Evolutionary conservation across 148 eudicot genomes (phyloP), one percentile per base, ranked within the genome.

Genomic region (Rhododendron simsii): DNA sequence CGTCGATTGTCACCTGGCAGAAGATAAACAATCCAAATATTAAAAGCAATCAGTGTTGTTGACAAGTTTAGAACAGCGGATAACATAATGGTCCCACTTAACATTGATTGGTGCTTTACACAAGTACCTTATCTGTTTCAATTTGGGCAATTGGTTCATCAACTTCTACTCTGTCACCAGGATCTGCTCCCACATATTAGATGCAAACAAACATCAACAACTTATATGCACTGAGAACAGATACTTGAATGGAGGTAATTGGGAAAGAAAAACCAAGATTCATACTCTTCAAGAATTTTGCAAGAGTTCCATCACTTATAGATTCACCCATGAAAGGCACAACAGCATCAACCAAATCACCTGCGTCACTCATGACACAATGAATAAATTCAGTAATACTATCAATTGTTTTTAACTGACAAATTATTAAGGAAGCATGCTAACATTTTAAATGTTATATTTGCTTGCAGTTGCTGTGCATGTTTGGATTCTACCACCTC

Each of bases 241-340:
- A 28, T 28, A 37, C 44, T 30, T 45, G 9, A 75, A 75, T 6
- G 63, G 85, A 83, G 47, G 23, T 74, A 26, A n/a, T 50, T 53
- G 81, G 55, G 41, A 21, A 69, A 44, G 79, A 69, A 15, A 67
- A 41, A 26, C 26, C 7, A 30, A 51, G 30, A 74, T 83, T 85
- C 98, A 45, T 92, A 96, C 98, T 92, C 87, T 95, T 96, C 90
- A 96, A 87, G 81, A 96, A 96, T 35, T 92, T 88, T 0, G 98
- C 98, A 50, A 96, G 81, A 85, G 98, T 96, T 86, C 98, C 98
- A 92, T 96, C 98, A 82, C 90, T 92, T 80, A 96, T 92, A 14
- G 98, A 96, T 90, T 96, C 98, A 73, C 98, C 98, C 98, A 96
- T 96, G 87, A 85, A 91, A 69, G 98, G 98, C 65, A 96, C 98